phyloP scores from a whole-genome alignment of 768 basidiomycete species.

The Tulasnella sp. region DNA sequence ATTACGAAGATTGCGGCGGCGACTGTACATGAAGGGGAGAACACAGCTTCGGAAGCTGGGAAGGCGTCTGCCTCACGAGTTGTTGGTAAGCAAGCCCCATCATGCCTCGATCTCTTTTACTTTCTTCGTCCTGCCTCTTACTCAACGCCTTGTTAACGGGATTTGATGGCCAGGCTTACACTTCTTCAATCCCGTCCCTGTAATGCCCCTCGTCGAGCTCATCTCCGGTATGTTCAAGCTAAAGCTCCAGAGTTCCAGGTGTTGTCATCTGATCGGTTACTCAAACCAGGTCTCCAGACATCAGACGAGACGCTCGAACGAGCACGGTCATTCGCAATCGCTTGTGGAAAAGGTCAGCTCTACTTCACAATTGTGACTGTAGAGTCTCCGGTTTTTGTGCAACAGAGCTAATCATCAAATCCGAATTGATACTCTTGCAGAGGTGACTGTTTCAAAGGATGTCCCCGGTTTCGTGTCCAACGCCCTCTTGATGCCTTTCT shows the following conservation, averaged over 20 bases:
- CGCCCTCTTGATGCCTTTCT: slow-evolving; percentile 90
- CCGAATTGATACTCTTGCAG: slow-evolving; percentile 31
- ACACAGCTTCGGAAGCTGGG: slow-evolving; percentile 51
- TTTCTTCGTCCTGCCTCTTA: neutral
- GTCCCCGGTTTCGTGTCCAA: slow-evolving; percentile 95
- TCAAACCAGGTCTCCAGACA: slow-evolving; percentile 56
- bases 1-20: slow-evolving; percentile 88
- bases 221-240: slow-evolving; percentile 63
- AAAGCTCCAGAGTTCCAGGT: too few relatives aligned
- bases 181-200: slow-evolving; percentile 95
- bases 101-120: slow-evolving; percentile 15
- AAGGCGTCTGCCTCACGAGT: slow-evolving; percentile 58
- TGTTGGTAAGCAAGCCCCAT: slow-evolving; percentile 70
- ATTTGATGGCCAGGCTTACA: slow-evolving; percentile 52
- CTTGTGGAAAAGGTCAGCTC: slow-evolving; percentile 73
- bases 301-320: slow-evolving; percentile 61
- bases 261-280: neutral
- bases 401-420: neutral
- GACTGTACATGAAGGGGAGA: slow-evolving; percentile 47
- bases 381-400: neutral
- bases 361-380: too few relatives aligned
- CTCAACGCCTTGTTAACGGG: neutral
- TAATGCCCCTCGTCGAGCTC: slow-evolving; percentile 95
- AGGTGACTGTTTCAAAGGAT: slow-evolving; percentile 83
- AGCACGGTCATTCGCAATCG: slow-evolving; percentile 68